These are phyloP conservation scores for Cladosporium sphaerospermum DNA, from an alignment of 2,329 filamentous ascomycete species.

Conservation along the genomic window DNA sequence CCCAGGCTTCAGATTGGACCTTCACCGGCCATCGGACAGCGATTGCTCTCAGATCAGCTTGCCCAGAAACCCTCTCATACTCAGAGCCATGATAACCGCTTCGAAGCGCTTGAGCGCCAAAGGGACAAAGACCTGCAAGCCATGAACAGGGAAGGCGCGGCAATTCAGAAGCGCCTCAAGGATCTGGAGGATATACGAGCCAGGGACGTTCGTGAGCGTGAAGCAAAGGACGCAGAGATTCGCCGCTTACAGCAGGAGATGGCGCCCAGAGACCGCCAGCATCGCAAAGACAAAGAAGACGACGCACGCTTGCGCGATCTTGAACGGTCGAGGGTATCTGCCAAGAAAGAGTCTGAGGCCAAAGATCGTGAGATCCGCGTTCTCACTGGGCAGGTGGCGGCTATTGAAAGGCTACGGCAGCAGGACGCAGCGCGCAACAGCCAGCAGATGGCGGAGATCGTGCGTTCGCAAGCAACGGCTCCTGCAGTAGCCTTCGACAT, in stretches of 20 bases:
- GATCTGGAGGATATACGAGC: neutral
- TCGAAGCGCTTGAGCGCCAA: neutral
- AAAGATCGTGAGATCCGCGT: constrained; percentile 1
- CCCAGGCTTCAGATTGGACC: no score
- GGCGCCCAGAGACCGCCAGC: neutral
- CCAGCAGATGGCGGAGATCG: constrained; percentile 4
- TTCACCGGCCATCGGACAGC: no score
- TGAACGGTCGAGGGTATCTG: neutral
- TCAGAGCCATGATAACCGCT: neutral
- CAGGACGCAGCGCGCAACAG: constrained; percentile 1
- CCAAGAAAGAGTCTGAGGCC: neutral
- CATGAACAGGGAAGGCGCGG: neutral
- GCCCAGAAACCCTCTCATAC: no score
- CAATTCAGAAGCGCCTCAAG: neutral
- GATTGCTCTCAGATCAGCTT: neutral
- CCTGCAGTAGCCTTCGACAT: constrained; percentile 8
- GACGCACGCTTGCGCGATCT: neutral
- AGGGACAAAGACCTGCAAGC: neutral
- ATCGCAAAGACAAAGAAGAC: neutral
- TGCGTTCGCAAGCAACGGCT: constrained; percentile 3
- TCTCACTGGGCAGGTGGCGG: neutral
- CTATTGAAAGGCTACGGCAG: neutral
- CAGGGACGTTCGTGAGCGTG: neutral
- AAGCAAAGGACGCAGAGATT: constrained; percentile 2
- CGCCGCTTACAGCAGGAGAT: constrained; percentile 1